Evolutionary conservation across 1,139 yeast genomes (phyloP), one percentile per base, ranked within the genome.

Genomic region (Nematodospora anomalae): DNA sequence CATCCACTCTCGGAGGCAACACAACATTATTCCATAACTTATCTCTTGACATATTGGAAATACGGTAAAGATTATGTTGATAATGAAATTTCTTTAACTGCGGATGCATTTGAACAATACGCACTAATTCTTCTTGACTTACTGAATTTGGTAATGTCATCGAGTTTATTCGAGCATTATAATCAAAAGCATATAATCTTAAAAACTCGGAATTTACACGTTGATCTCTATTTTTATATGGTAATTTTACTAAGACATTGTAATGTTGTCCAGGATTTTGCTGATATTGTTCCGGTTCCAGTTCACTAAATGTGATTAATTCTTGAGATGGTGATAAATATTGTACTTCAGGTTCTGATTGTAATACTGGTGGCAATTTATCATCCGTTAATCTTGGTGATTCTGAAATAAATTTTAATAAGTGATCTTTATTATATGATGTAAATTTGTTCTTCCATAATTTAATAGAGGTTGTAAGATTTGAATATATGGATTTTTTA

Each of bases 1-100:
- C 49, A 46, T 75, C 80, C 0, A 36, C 15, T 37, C 82, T 53
- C n/a, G 79, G 79, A 4, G 64, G 63, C 27, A 76, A 59, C 3
- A 74, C 61, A n/a, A 74, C 72, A 30, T 58, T 59, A 38, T 64
- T 60, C 80, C 80, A 76, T 28, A 76, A 55, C 47, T 75, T 76
- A 32, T 69, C 74, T 49, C 62, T 59, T 4, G 74, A 57, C 51
- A 57, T 36, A 16, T 60, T 51, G 4, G 76, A 71, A 13, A 74
- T 51, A 18, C 58, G 58, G 37, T 51, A 53, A 25, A 63, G 47
- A 41, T 63, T 57, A 38, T 59, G 43, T 14, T 47, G 33, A 18
- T 47, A 40, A 46, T 67, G 71, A 46, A 64, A 64, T 10, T 45
- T 43, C 26, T 41, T 46, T 24, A 60, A 51, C 11, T 48, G 47